phyloP scores from a whole-genome alignment of 331 rosid genomes.

The Cydonia oblonga region DNA sequence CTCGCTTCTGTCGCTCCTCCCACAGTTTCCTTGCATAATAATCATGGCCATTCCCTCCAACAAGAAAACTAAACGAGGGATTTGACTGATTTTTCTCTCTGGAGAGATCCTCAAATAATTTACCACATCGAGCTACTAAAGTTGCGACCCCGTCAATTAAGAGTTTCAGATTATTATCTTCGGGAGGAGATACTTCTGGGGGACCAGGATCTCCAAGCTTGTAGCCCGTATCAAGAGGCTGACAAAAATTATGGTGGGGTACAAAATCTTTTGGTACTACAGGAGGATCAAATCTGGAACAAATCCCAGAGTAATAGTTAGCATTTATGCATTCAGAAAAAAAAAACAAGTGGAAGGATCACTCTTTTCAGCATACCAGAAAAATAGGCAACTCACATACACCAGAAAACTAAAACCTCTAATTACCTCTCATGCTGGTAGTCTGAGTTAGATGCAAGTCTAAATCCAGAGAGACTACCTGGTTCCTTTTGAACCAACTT shows the following conservation, averaged over 20 bases:
- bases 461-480: conserved; percentile 64
- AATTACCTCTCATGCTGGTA: conserved; percentile 65
- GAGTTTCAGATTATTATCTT: conserved; percentile 64
- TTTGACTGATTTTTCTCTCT: conserved; percentile 78
- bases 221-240: conserved; percentile 53
- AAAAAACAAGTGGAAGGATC: neutral
- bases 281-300: conserved; percentile 72
- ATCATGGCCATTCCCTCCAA: conserved; percentile 81
- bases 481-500: conserved; percentile 37
- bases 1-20: conserved; percentile 69
- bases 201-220: conserved; percentile 63
- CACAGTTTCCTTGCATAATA: conserved; percentile 88
- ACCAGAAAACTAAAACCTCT: neutral
- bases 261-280: conserved; percentile 71
- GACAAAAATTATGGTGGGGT: conserved; percentile 63
- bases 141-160: conserved; percentile 93
- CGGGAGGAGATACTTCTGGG: conserved; percentile 61
- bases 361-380: neutral
- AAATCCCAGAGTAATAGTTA: conserved; percentile 13
- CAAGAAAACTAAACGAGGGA: conserved; percentile 78
- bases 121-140: conserved; percentile 93
- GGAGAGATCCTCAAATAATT: conserved; percentile 86
- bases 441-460: conserved; percentile 65
- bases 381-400: no score
- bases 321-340: conserved; percentile 6